These are phyloP conservation scores for Penicillium sp. DNA, from an alignment of 2,329 filamentous ascomycete genomes.

Conservation along the genomic window DNA sequence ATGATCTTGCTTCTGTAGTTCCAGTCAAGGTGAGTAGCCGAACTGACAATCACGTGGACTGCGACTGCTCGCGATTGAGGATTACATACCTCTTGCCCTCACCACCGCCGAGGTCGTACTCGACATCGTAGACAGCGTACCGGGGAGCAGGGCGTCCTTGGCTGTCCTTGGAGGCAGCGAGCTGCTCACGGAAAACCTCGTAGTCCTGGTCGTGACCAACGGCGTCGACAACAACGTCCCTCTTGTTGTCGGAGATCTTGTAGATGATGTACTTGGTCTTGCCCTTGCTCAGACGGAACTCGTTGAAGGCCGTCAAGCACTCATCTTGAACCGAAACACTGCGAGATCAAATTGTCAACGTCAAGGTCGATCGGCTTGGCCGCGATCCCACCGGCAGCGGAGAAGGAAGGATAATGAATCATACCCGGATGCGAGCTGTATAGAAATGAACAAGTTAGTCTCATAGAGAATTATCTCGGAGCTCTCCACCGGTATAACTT, in stretches of 20 bases:
- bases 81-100: constrained; percentile 44
- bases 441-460: too few species aligned
- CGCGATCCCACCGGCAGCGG: not conserved
- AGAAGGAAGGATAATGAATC: constrained; percentile 1
- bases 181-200: constrained; percentile 44
- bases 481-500: constrained; percentile 12
- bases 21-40: constrained; percentile 13
- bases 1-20: constrained; percentile 44
- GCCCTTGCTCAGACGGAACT: constrained; percentile 41
- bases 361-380: not conserved
- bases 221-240: constrained; percentile 45
- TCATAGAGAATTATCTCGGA: not conserved
- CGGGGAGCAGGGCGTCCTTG: constrained; percentile 42
- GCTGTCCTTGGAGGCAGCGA: constrained; percentile 38
- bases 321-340: constrained; percentile 45
- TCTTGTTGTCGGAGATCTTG: constrained; percentile 48
- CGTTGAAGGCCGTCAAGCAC: constrained; percentile 43
- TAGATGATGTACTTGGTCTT: constrained; percentile 48
- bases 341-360: constrained; percentile 18
- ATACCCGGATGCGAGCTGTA: constrained; percentile 35
- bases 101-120: constrained; percentile 43
- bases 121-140: constrained; percentile 47
- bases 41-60: not conserved
- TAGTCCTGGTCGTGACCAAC: constrained; percentile 41
- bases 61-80: not conserved